Evolutionary conservation across 179 eudicot genomes (phyloP), one percentile per base, ranked within the genome.

Genomic region (Silene vulgaris): DNA sequence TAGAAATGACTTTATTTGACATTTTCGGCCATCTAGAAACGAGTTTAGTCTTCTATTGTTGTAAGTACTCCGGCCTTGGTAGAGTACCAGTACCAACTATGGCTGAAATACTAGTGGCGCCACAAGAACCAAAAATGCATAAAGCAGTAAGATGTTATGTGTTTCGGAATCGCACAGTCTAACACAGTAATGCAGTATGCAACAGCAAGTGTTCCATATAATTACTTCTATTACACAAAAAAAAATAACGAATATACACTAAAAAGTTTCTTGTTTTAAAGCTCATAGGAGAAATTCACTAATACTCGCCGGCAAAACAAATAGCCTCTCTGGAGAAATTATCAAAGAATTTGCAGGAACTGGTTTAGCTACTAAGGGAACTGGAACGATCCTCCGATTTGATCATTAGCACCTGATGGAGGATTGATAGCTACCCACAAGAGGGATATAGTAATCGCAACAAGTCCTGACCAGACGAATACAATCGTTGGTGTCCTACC

Each of bases 391-490:
- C 98, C 98, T 65, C 98, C 98, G 20, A 93, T 91, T 79, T 89
- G 87, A 76, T 81, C 79, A 17, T 86, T 75, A 69, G 87, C 19
- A 56, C 60, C 88, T 0, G 85, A 83, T 17, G 97, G 97, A 45
- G 97, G 97, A 37, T 89, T 90, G 59, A 92, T 89, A 43, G 97
- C 91, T 17, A 92, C 96, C 97, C 97, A 92, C 21, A 92, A 86
- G 14, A 92, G 86, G 5, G 97, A 92, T 20, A 92, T 90, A 5
- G 91, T 92, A 71, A 92, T 90, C 0, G 97, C 94, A 69, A 92
- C 62, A 64, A 92, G 92, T 54, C 97, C 97, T 1, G 97, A 87
- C 97, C 97, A 92, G 5, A 92, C 97, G 45, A 88, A 92, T 71
- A 92, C 96, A 64, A 92, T 90, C 14, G 97, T 90, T 0, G 97